Percentiles rank a stretch among this genome's conserved stretches.
Conservation (phyloP, 768 basidiomycete genomes). For the Boletus bicolor region DNA sequence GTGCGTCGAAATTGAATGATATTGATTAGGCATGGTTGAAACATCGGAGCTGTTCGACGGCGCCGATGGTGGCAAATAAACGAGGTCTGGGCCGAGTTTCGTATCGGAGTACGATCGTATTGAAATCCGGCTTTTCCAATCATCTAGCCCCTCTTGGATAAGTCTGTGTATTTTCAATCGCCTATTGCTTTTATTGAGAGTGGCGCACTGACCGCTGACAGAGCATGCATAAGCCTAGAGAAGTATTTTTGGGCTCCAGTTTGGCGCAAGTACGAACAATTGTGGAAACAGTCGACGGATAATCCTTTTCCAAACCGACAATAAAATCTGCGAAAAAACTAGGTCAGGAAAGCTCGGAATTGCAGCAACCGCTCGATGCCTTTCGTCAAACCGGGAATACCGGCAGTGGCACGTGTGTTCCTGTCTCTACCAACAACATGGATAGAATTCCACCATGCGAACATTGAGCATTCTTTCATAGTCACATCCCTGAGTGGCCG, state of each 20-base stretch:
- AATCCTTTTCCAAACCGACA: constrained; percentile 73
- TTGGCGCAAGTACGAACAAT: constrained; percentile 80
- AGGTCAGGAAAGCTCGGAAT: neutral
- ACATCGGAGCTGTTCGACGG: neutral
- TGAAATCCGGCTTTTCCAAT: constrained; percentile 74
- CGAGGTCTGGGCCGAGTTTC: constrained; percentile 15
- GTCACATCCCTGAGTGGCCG: constrained; percentile 71
- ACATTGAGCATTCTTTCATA: constrained; percentile 76
- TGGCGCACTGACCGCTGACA: constrained; percentile 56
- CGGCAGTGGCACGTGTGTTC: constrained; percentile 47
- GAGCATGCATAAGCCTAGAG: constrained; percentile 50
- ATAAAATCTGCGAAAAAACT: constrained; percentile 59
- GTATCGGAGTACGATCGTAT: constrained; percentile 48
- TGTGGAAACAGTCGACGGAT: constrained; percentile 83
- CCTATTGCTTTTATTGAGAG: neutral
- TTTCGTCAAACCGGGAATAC: constrained; percentile 66
- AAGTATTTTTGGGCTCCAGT: constrained; percentile 59
- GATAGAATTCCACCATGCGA: constrained; percentile 71
- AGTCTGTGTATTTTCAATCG: constrained; percentile 41
- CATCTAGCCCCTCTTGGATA: constrained; percentile 58
- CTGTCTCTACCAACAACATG: constrained; percentile 48
- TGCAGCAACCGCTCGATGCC: constrained; percentile 37
- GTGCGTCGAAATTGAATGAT: constrained; percentile 34
- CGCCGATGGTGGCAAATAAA: constrained; percentile 2
- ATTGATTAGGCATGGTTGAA: neutral